A percentile compares a stretch with the other conserved stretches of the same genome.
Conservation (phyloP, 2,329 filamentous ascomycete species). For the Xylariales sp. region DNA sequence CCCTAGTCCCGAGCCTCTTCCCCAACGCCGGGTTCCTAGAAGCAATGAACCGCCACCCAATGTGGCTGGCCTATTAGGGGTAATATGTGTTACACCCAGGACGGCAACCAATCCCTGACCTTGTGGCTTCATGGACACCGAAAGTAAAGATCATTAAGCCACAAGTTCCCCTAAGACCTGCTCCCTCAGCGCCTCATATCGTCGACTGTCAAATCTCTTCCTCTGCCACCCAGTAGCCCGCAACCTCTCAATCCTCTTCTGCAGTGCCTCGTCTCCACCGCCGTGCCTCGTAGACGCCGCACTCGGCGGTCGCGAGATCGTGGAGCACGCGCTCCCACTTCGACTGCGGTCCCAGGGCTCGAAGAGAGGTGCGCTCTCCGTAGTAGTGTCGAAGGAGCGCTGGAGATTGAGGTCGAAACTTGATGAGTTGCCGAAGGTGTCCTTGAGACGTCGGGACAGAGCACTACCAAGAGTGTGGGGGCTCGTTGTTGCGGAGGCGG, state of each 20-base stretch:
- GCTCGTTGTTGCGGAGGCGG: neutral
- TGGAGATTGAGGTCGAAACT: slow-evolving; percentile 2
- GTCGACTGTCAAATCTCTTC: slow-evolving; percentile 47
- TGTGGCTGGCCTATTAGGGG: too few species aligned
- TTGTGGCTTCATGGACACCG: too few species aligned
- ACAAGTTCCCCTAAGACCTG: slow-evolving; percentile 46
- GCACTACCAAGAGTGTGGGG: neutral
- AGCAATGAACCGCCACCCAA: too few species aligned
- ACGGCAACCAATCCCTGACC: too few species aligned
- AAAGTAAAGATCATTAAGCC: too few species aligned
- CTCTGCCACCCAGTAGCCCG: slow-evolving; percentile 51
- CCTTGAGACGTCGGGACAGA: neutral
- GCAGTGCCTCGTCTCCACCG: slow-evolving; percentile 27
- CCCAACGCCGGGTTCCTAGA: too few species aligned
- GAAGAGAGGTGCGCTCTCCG: neutral
- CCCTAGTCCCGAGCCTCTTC: too few species aligned
- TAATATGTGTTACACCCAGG: too few species aligned
- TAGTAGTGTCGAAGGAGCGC: neutral
- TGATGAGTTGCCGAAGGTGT: neutral
- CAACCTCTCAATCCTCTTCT: slow-evolving; percentile 49
- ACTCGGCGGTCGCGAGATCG: neutral
- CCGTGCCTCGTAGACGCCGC: slow-evolving; percentile 12
- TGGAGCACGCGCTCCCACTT: neutral
- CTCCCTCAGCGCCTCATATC: slow-evolving; percentile 50
- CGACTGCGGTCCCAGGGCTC: slow-evolving; percentile 5